Conservation (phyloP, 208 protist species). For the Acanthamoeba royreba region DNA sequence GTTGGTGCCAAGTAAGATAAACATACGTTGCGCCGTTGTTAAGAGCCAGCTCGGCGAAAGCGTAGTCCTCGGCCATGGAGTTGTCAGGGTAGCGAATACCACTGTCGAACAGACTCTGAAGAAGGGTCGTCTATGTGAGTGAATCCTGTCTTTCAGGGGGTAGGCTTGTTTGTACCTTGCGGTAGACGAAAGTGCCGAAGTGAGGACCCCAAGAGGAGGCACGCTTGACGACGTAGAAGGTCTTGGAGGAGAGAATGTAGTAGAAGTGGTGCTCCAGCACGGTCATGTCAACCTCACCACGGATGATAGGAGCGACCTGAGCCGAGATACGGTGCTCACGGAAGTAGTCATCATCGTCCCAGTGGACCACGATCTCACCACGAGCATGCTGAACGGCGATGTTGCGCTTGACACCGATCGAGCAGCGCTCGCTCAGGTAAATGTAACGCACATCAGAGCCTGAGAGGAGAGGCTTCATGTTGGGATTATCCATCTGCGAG, state of each 20-base stretch:
- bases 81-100: background rate
- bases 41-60: background rate
- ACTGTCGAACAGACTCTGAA: background rate
- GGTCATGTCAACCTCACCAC: background rate
- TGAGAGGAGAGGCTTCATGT: background rate
- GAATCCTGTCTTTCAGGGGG: background rate
- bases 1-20: background rate
- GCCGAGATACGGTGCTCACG: background rate
- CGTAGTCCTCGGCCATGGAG: background rate
- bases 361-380: background rate
- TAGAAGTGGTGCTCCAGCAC: slow-evolving; percentile 8
- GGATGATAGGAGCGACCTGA: background rate
- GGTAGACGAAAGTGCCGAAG: background rate
- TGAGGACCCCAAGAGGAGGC: background rate
- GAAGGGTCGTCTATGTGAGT: background rate
- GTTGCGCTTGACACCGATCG: slow-evolving; percentile 5
- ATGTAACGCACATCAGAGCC: background rate
- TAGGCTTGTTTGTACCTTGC: background rate
- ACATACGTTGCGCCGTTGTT: background rate
- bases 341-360: slow-evolving; percentile 4
- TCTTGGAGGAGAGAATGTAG: background rate
- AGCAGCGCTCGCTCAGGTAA: background rate
- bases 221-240: background rate
- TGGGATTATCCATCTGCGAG: background rate
- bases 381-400: background rate